Base-by-base conservation (phyloP, 352 stramenopile genomes). In the Globisporangium recalcitrans region DNA sequence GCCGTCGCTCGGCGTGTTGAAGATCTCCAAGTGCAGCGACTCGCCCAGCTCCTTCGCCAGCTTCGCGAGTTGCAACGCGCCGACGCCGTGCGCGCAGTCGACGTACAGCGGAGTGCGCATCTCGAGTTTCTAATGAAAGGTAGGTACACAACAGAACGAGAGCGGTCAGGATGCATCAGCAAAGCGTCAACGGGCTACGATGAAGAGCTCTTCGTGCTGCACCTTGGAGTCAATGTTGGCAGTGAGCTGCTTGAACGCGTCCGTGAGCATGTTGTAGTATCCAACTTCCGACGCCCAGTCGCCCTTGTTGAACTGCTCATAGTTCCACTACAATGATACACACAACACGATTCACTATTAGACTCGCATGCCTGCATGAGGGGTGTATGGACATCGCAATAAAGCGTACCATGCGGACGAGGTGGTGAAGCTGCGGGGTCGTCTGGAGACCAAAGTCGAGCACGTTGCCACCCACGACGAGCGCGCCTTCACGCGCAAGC, bases 391-490 rank as follows among this genome's bases (percentile, higher is more conserved):
- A n/a, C n/a, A n/a, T n/a, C n/a, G n/a, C n/a, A n/a, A 54, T n/a
- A 52, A 32, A 53, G 27, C 26, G 36, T 75, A 91, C 89, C 76
- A 97, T 96, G 65, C 96, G 83, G 13, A 99, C 97, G 65, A 95
- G 88, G 76, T 99, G 95, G 81, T 99, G 97, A 29, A 99, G 75
- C 78, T 98, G 90, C 24, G 97, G 97, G 48, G 97, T 99, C 27
- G 96, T 98, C 52, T 99, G 90, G 46, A 98, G 73, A 4, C 96
- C 97, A 77, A 98, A 95, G 83, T 99, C 88, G 42, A 97, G 73
- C 40, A 98, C 91, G 34, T 91, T 90, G 60, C 88, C 91, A 34
- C 88, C 86, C 11, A 97, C 84, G 13, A 91, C 87, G 29, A 95
- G 80, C 62, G 96, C 83, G 42, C 93, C 93, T 63, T 93, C 81